Evolutionary conservation across 192 early-diverging fungal species (phyloP), one percentile per base, ranked within the genome.

Genomic region (Backusella morwellensis): DNA sequence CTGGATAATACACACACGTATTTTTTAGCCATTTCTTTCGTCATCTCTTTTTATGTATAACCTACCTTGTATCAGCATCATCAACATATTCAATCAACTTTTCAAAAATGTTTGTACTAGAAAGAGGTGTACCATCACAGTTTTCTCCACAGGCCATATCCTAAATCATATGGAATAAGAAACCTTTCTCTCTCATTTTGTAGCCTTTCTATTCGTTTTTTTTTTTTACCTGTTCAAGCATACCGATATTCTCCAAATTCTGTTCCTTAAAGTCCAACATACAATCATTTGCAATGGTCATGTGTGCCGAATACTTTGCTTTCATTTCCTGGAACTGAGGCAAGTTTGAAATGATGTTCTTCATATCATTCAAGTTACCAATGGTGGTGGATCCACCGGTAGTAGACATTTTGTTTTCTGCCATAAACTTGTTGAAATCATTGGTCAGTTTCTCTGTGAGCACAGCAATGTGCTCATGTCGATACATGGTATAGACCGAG

Each of bases 261-360:
- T 90, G 83, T n/a, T 88, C 82, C 70, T 93, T 89, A 84, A 95
- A 95, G 35, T 91, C 81, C 9, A 81, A 76, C 87, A 94, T 92
- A 80, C 94, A 97, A 75, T 94, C 93, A 83, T 93, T 91, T 56
- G 92, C 92, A 74, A 97, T 93, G 52, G 90, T 93, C 74, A 97
- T 95, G 77, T 97, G 95, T 4, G 90, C 90, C 34, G 95, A 93
- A 76, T 92, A 96, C 85, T 63, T 85, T 12, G 79, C 75, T 76
- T 96, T 96, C 84, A 94, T 85, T 66, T 95, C 93, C 77, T 96
- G 95, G 81, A 92, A 97, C 84, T 97, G 93, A 7, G 95, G 95
- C 7, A 97, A 75, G 23, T 94, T 91, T 35, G 90, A 89, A 41
- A 97, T 86, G 38, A 93, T 93, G 66, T 94, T 92, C 71, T 96